Base-by-base conservation (phyloP, 1,284 basidiomycete genomes). In the Athelia sp. region DNA sequence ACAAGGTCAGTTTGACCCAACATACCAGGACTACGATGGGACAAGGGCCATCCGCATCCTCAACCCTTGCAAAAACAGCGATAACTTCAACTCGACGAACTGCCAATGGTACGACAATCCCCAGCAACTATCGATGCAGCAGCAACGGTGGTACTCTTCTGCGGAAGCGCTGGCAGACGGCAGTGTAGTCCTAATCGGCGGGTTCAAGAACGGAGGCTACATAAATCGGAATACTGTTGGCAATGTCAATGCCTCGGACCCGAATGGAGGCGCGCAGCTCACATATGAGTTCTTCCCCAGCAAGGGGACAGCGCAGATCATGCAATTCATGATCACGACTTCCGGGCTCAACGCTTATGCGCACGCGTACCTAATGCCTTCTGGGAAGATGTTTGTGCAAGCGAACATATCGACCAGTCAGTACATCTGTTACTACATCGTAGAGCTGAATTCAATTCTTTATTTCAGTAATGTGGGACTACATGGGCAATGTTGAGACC, bases 261-360 rank as follows among this genome's bases (percentile, higher is more conserved):
- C 84, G 61, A 85, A 85, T 50, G 81, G 81, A 51, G 82, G 77
- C 17, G 79, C 83, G 0, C 77, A 84, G 50, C 78, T 80, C 15
- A 88, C 84, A 0, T 87, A 77, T 58, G 87, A 95, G 72, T 93
- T 93, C 68, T 96, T 79, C 69, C 93, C 90, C 17, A 69, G 81
- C 13, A 76, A 70, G 49, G 76, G 80, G 24, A 64, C 70, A 43
- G 61, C 85, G 1, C 72, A 82, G 57, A 71, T 78, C 17, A 85
- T 96, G 74, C 71, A 87, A 49, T 89, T 97, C 70, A 79, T 97
- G 70, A 68, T 81, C 53, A 75, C 81, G 38, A 93, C 93, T 0
- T 87, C 90, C 34, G 93, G 93, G 45, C 78, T 95, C 60, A 98
- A 98, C 70, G 76, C 93, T 4, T 98, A 95, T 58, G 82, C 92